A percentile compares a stretch with the other conserved stretches of the same genome.
Evolutionary conservation across 2,329 filamentous ascomycete species (phyloP).

Genomic region (Fusarium sp.): DNA sequence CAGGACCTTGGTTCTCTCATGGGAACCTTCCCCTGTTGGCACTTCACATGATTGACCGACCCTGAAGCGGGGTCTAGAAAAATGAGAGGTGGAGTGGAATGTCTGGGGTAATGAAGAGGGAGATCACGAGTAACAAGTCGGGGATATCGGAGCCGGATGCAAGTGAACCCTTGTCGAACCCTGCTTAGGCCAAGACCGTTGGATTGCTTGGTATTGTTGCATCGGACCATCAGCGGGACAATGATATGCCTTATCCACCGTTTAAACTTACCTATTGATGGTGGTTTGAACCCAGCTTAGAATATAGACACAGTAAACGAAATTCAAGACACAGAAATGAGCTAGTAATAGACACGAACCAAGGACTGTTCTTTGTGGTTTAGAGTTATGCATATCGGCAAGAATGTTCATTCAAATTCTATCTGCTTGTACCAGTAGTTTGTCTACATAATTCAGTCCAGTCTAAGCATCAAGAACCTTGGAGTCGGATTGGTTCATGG

Average conservation of each 20-base stretch:
- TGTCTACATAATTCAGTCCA: background rate
- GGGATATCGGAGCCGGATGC: conserved; percentile 1
- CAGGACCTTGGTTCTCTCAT: background rate
- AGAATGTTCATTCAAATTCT: background rate
- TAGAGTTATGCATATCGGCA: background rate
- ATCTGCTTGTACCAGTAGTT: fast-evolving
- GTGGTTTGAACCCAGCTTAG: too few species aligned
- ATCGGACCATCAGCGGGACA: conserved; percentile 4
- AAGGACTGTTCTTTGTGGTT: background rate
- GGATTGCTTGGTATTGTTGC: background rate
- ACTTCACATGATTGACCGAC: conserved; percentile 15
- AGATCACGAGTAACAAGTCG: background rate
- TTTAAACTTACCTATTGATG: background rate
- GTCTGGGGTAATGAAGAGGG: conserved; percentile 5
- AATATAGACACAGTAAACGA: background rate
- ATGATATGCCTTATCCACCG: background rate
- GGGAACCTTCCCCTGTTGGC: conserved; percentile 7
- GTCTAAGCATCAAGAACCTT: conserved; percentile 19
- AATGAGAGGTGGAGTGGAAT: background rate
- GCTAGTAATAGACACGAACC: too few species aligned
- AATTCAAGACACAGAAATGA: background rate
- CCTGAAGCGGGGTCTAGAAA: conserved; percentile 15
- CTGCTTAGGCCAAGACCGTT: background rate
- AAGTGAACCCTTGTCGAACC: background rate
- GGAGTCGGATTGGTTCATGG: conserved; percentile 16